phyloP scores from a whole-genome alignment of 73 alveolate genomes.

The Paraurostyla sp. region DNA sequence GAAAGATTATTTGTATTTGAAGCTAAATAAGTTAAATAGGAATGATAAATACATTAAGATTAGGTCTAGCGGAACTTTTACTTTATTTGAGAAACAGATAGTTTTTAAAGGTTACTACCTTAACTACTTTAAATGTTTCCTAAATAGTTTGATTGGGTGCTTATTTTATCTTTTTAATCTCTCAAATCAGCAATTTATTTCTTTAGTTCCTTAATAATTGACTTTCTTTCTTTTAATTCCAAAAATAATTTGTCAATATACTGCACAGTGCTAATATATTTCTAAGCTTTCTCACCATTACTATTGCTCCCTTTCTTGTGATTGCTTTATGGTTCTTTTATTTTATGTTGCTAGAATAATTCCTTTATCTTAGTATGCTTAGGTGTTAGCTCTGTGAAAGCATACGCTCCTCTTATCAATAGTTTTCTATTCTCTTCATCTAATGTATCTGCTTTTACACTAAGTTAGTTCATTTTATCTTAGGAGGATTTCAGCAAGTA shows the following conservation, averaged over 20 bases:
- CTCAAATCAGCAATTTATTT: neutral
- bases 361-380: constrained; percentile 17
- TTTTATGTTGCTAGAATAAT: neutral
- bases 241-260: neutral
- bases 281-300: neutral
- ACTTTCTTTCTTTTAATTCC: neutral
- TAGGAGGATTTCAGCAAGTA: neutral
- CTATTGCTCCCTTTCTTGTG: neutral
- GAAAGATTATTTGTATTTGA: neutral
- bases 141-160: too few relatives aligned
- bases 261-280: neutral
- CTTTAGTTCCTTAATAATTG: neutral
- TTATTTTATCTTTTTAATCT: neutral
- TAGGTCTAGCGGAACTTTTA: neutral
- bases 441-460: neutral
- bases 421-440: constrained; percentile 21
- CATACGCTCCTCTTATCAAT: neutral
- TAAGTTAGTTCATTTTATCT: neutral
- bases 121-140: too few relatives aligned
- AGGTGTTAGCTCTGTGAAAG: constrained; percentile 17
- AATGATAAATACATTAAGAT: neutral
- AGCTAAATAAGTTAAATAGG: neutral
- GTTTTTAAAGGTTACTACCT: too few relatives aligned
- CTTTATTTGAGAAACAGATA: too few relatives aligned
- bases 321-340: neutral